These are phyloP conservation scores for Kondoa subrosea DNA, from an alignment of 768 basidiomycete genomes.

Conservation along the genomic window DNA sequence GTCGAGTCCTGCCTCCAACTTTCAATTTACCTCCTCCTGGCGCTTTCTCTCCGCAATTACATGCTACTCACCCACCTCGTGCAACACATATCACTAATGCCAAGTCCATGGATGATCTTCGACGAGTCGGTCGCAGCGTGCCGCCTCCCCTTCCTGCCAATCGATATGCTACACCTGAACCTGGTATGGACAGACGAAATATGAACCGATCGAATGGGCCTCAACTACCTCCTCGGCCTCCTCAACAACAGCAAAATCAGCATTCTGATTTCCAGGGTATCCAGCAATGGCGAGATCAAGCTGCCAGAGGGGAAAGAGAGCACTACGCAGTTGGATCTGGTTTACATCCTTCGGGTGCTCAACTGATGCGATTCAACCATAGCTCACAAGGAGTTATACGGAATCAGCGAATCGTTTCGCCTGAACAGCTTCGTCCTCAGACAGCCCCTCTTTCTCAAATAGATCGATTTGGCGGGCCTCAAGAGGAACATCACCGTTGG, in stretches of 20 bases:
- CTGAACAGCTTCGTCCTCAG: background rate
- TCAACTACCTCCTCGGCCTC: background rate
- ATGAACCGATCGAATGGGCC: background rate
- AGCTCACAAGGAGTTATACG: background rate
- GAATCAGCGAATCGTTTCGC: background rate
- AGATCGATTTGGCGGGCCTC: background rate
- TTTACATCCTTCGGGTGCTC: background rate
- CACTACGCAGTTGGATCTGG: too few relatives aligned
- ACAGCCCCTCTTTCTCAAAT: background rate
- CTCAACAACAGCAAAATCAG: background rate
- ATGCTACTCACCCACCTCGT: background rate
- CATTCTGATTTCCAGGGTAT: too few relatives aligned
- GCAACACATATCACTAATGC: background rate
- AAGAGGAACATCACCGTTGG: background rate
- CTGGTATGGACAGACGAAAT: too few relatives aligned
- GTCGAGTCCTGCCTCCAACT: too few relatives aligned
- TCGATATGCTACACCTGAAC: too few relatives aligned
- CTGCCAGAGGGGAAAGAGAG: background rate
- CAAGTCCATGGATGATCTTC: background rate
- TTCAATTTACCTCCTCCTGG: too few relatives aligned
- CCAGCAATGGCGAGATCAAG: background rate
- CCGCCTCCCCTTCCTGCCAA: background rate
- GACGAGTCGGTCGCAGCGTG: background rate
- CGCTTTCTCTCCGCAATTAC: background rate
- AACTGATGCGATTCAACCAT: background rate